Base-by-base conservation (phyloP, 352 stramenopile genomes). In the Pythium monospermum region DNA sequence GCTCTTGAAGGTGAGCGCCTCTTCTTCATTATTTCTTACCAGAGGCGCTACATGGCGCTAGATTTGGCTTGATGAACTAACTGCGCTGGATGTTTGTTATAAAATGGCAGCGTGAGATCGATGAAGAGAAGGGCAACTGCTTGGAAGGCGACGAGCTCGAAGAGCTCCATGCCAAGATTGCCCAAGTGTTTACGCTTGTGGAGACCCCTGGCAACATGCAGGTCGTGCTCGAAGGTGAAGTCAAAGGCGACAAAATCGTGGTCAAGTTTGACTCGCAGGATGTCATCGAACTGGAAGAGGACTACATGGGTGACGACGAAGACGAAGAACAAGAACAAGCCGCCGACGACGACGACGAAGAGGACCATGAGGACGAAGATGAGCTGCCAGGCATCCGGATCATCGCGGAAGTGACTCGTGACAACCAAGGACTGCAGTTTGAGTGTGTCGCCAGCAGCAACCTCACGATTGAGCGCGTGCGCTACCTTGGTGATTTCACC, bases 121-220 rank as follows among this genome's bases (percentile, higher is more conserved):
- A 74, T 21, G 79, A 93, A 51, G 79, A 91, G 60, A 93, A 91
- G 69, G 79, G 70, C 60, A 93, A 93, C 69, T 87, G 72, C 68
- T 86, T 88, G 47, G 79, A 89, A 32, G 71, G 72, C 36, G 63
- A 82, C 21, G 76, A 87, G 54, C 68, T 93, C 41, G 76, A 87
- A 55, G 54, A 73, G 41, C 69, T 93, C 41, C 82, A 81, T 26
- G 57, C 67, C 28, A 78, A 86, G 61, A 69, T 93, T 47, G 67
- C 76, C 49, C 61, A 82, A 51, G 65, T 83, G 8, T 93, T 93
- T 46, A 63, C 59, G 50, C 52, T 93, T 33, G 51, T 73, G 42
- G 82, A 93, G 53, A 62, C 65, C 6, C 41, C 75, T 4, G 73
- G 69, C 38, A 79, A 69, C 64, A 85, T 89, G 75, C 70, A 85